Percentiles rank a stretch among this genome's conserved stretches.
Evolutionary conservation across 176 grass and related monocot species (phyloP).

Genomic region (Lolium rigidum): DNA sequence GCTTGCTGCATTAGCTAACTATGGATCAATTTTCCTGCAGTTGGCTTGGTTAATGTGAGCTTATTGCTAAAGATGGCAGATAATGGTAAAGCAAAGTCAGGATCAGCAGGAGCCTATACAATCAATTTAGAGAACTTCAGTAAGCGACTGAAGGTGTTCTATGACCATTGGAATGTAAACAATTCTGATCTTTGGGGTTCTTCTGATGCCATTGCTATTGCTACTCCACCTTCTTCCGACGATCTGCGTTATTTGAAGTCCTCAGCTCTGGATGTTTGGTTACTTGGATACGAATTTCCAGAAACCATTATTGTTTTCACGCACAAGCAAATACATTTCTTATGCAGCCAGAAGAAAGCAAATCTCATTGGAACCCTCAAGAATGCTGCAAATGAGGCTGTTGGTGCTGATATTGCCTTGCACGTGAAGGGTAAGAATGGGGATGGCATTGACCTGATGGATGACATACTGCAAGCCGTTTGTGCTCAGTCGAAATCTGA

Average conservation of each 20-base stretch:
- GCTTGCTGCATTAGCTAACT: not conserved
- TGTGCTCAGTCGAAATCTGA: constrained; percentile 59
- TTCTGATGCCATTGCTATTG: constrained; percentile 60
- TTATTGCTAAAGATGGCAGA: constrained; percentile 34
- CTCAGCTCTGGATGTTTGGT: constrained; percentile 57
- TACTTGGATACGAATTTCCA: constrained; percentile 71
- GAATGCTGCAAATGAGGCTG: constrained; percentile 51
- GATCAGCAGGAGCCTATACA: constrained; percentile 25
- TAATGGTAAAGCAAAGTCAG: constrained; percentile 36
- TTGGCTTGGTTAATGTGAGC: not conserved
- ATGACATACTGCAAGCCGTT: constrained; percentile 56
- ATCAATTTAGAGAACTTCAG: constrained; percentile 64
- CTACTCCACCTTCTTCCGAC: constrained; percentile 69
- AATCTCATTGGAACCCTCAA: constrained; percentile 59
- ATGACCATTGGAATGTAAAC: constrained; percentile 52
- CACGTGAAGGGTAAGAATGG: constrained; percentile 80
- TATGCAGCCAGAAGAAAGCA: constrained; percentile 74
- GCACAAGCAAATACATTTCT: constrained; percentile 60
- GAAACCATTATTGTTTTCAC: constrained; percentile 75
- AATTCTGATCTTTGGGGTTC: constrained; percentile 56
- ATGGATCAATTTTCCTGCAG: constrained; percentile 15
- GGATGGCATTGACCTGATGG: constrained; percentile 70
- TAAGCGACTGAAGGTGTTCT: constrained; percentile 62
- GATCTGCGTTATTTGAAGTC: constrained; percentile 72
- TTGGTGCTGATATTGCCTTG: constrained; percentile 62